Evolutionary conservation across 1,284 basidiomycete species (phyloP), one percentile per base, ranked within the genome.

Genomic region (Cryptococcus floricola): DNA sequence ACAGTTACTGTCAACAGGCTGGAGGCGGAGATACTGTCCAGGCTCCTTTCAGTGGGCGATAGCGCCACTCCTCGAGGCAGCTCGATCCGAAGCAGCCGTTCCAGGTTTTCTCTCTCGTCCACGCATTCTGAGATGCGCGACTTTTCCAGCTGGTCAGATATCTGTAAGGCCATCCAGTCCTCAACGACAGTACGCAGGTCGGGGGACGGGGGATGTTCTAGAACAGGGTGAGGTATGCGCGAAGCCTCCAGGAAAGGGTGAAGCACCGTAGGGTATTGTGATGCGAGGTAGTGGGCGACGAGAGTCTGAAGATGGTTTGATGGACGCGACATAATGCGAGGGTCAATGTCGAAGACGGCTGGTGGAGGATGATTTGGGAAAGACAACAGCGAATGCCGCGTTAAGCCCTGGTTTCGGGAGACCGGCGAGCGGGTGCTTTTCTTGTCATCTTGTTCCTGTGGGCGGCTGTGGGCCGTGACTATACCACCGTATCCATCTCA

Each of bases 241-340:
- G 69, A 57, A 0, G 70, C 72, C 5, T 58, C 39, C 14, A 76
- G 55, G 58, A 75, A 77, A 2, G 72, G 37, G 5, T 59, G 57
- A 18, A 76, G 68, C 1, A 66, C 71, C 5, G 63, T 45, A 0
- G 74, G 75, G 52, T 74, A 75, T 51, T 70, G 52, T 16, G 58
- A 28, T 8, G 65, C 58, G 9, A 76, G 64, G 56, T 77, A 77
- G 51, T 74, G 68, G 13, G 72, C 75, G 7, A 77, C 63, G 7
- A 75, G 66, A 6, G 23, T 47, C 27, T 65, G 65, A 7, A 72
- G 51, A 9, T 60, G 54, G 31, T 39, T 44, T 18, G 47, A 23
- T 14, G 46, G 4, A 31, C 12, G 28, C 27, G 25, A 13, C 25
- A 34, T 28, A 5, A 2, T 31, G 25, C 16, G 31, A 34, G 19